Percentiles rank a stretch among this genome's conserved stretches.
phyloP scores from a whole-genome alignment of 441 rosid species.

The Erodium moschatum region DNA sequence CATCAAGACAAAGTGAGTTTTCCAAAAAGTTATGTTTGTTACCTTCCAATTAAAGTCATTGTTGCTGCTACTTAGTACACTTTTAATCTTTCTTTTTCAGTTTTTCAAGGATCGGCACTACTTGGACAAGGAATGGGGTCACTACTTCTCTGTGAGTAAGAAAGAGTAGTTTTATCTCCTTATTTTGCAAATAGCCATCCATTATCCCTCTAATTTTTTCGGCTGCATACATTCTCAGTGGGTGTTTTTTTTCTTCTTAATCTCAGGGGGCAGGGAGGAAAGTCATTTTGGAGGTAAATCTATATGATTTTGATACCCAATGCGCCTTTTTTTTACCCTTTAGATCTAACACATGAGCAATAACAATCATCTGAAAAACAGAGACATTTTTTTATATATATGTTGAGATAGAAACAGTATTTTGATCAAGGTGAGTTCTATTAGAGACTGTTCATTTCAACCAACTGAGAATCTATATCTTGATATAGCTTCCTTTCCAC shows the following conservation, averaged over 20 bases:
- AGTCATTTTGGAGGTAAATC: constrained; percentile 62
- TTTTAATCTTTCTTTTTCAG: constrained; percentile 27
- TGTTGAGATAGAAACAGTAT: neutral
- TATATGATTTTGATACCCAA: neutral
- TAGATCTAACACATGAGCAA: neutral
- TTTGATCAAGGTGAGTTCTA: neutral
- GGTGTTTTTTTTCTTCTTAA: constrained; percentile 1
- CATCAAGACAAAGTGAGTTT: constrained; percentile 65
- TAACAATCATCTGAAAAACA: neutral
- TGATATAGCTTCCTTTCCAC: constrained; percentile 1
- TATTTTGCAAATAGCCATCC: neutral
- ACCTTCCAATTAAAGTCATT: neutral
- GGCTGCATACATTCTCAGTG: neutral
- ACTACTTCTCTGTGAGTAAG: constrained; percentile 62
- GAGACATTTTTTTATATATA: neutral
- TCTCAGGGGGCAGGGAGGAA: constrained; percentile 45
- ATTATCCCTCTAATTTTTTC: constrained; percentile 8
- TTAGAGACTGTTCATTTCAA: neutral
- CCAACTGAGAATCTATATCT: neutral
- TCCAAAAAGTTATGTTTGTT: neutral
- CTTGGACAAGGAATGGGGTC: constrained; percentile 91
- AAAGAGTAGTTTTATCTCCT: constrained; percentile 7
- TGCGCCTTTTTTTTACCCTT: too few relatives aligned
- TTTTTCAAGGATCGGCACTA: constrained; percentile 94
- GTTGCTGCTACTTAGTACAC: neutral